Base-by-base conservation (phyloP, 2,329 filamentous ascomycete genomes). In the Apiospora malaysiana region DNA sequence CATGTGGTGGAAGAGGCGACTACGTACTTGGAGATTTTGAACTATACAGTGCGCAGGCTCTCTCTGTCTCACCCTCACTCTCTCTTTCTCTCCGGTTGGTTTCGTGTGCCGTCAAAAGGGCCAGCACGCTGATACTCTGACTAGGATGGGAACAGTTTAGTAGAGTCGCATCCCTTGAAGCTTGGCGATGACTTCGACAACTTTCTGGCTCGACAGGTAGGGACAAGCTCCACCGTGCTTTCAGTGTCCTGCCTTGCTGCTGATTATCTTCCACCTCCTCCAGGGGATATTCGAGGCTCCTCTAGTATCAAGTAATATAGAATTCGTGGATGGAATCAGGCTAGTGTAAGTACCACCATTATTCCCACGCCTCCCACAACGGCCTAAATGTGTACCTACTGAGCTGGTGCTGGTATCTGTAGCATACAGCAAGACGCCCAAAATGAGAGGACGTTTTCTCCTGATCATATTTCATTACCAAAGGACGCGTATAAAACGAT, bases 101-200 rank as follows among this genome's bases (percentile, higher is more conserved):
- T 37, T 16, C 16, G 25, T 37, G 27, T 59, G 27, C 6, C 27
- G 10, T 59, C 3, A 0, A 16, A 4, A 37, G 16, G 7, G 4
- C 4, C 6, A 32, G 1, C 7, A 5, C n/a, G 21, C 32, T 63
- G 18, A 63, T 63, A 9, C 6, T 2, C 25, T 16, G 32, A 3
- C 10, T 16, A 68, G 66, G 66, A 68, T 37, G 66, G 43, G 3
- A 8, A 32, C 25, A 68, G 66, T 23, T 16, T 68, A 25, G 66
- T 68, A 4, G 66, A 68, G 25, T 45, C 66, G 8, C 66, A 47
- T 12, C 25, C 66, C 4, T 16, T 68, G 66, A 37, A 18, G 23
- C 7, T 68, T 3, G 66, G 46, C 1, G 65, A 70, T 42, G 69
- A 70, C 40, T 70, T 70, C 25, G 10, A 70, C 21, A 68, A 59